Conservation (phyloP, 2,329 filamentous ascomycete species). For the Truncatella angustata region DNA sequence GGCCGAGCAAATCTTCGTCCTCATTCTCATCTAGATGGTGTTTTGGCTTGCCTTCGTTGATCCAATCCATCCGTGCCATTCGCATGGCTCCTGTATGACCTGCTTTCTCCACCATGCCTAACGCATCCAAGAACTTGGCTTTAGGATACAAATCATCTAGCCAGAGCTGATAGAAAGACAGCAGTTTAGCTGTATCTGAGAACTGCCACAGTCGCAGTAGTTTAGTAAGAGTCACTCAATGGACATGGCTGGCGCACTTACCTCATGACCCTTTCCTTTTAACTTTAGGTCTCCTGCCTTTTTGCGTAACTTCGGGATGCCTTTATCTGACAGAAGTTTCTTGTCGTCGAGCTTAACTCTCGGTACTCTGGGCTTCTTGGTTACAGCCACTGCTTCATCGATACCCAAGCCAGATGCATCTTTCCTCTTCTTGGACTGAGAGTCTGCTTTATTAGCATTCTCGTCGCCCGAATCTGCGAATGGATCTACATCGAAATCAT, state of each 20-base stretch:
- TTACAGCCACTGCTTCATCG: conserved; percentile 81
- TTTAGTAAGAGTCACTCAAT: neutral
- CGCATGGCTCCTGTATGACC: conserved; percentile 82
- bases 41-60: conserved; percentile 69
- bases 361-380: conserved; percentile 69
- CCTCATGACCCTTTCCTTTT: conserved; percentile 93
- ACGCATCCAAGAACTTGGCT: conserved; percentile 86
- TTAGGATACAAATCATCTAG: conserved; percentile 94
- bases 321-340: conserved; percentile 77
- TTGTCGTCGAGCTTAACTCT: conserved; percentile 84
- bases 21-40: conserved; percentile 30
- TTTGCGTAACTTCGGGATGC: conserved; percentile 77
- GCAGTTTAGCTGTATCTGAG: conserved; percentile 74
- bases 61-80: conserved; percentile 75
- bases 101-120: conserved; percentile 88
- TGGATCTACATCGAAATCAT: conserved; percentile 56
- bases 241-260: conserved; percentile 39
- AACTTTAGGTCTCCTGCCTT: conserved; percentile 72
- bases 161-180: conserved; percentile 95
- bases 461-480: conserved; percentile 46
- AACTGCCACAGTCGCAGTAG: too few relatives aligned
- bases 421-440: conserved; percentile 45
- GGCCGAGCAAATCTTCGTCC: conserved; percentile 28
- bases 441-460: conserved; percentile 25
- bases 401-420: conserved; percentile 64